Conservation (phyloP, 2,329 filamentous ascomycete genomes). For the Apiospora arundinis region DNA sequence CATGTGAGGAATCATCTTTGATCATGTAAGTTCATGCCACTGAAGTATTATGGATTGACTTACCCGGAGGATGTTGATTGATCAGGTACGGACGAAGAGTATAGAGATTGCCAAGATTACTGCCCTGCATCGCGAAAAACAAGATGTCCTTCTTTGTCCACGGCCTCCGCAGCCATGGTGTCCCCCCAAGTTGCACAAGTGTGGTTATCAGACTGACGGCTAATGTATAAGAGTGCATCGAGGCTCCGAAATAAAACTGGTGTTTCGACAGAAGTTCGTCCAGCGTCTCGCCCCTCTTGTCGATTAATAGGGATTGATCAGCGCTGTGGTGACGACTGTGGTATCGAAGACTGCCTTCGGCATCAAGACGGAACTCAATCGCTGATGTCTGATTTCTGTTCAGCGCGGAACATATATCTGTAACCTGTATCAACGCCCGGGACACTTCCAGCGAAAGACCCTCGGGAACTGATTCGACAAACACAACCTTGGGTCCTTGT, state of each 20-base stretch:
- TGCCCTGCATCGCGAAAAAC: not conserved
- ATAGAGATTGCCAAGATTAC: not conserved
- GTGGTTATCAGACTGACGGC: not conserved
- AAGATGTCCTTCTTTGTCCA: not conserved
- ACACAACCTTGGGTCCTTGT: not conserved
- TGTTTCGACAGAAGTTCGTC: not conserved
- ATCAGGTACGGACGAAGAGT: not conserved
- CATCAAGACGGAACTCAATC: not conserved
- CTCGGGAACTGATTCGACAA: not conserved
- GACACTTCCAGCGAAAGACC: not conserved
- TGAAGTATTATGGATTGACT: not conserved
- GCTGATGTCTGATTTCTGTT: not conserved
- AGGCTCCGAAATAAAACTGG: not conserved
- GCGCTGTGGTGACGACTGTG: not conserved
- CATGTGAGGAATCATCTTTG: not conserved
- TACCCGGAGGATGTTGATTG: not conserved
- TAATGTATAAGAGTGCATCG: not conserved
- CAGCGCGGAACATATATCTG: not conserved
- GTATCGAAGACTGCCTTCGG: not conserved
- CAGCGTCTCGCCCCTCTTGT: not conserved
- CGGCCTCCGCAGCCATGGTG: not conserved
- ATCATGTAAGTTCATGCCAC: not conserved
- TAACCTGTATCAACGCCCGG: not conserved
- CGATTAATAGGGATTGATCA: not conserved
- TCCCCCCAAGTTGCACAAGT: not conserved